Evolutionary conservation across 352 stramenopile species (phyloP).

Genomic region (Poterioochromonas sp.): DNA sequence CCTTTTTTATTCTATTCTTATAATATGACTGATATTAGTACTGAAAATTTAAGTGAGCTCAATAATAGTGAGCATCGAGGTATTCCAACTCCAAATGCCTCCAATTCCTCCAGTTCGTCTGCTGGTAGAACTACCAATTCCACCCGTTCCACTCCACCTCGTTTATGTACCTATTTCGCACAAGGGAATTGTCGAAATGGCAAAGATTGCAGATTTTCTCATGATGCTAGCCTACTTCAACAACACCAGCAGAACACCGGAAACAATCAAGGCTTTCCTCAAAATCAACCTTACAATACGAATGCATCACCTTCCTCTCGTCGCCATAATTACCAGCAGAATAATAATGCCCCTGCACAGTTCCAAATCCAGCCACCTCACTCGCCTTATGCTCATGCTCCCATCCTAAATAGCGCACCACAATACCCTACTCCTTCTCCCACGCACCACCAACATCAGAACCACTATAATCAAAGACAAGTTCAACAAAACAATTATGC

Average conservation of each 20-base stretch:
- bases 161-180: not conserved
- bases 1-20: no score
- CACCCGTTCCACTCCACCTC: not conserved
- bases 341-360: no score
- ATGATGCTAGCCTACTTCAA: not conserved
- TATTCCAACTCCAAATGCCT: not conserved
- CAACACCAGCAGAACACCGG: not conserved
- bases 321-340: no score
- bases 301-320: no score
- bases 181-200: not conserved
- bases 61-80: no score
- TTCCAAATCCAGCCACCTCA: no score
- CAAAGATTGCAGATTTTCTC: conserved; percentile 7
- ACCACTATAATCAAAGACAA: not conserved
- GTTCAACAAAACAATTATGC: not conserved
- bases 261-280: not conserved
- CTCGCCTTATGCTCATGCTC: no score
- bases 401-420: no score
- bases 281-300: no score
- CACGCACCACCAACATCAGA: not conserved
- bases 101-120: not conserved
- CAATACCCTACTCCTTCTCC: not conserved
- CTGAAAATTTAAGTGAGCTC: no score
- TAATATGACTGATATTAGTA: no score
- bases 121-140: not conserved